Conservation (phyloP, 2,329 filamentous ascomycete species). For the Trichoderma endophyticum region DNA sequence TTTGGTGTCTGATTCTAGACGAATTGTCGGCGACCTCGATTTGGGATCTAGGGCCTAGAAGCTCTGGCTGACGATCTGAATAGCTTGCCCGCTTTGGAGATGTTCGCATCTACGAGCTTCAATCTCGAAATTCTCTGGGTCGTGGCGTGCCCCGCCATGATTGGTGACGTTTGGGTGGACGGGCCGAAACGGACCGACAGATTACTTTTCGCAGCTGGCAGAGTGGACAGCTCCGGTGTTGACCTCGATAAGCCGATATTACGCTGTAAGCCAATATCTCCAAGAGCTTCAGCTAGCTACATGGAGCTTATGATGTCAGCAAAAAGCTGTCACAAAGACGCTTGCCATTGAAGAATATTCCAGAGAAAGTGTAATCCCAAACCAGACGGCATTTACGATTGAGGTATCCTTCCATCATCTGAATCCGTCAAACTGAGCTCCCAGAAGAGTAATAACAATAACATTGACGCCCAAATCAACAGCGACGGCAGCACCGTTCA, state of each 20-base stretch:
- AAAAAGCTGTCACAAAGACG: background rate
- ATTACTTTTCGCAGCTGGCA: background rate
- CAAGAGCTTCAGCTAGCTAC: background rate
- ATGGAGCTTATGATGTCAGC: background rate
- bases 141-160: slow-evolving; percentile 12
- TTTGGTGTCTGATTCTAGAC: background rate
- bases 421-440: background rate
- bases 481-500: background rate
- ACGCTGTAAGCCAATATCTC: background rate
- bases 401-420: background rate
- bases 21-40: background rate
- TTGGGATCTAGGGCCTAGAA: background rate
- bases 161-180: background rate
- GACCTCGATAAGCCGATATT: background rate
- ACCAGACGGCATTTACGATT: background rate
- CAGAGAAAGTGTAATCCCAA: background rate
- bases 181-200: slow-evolving; percentile 4
- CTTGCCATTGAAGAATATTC: background rate
- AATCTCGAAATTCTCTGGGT: slow-evolving; percentile 10
- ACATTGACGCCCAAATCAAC: background rate
- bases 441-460: background rate
- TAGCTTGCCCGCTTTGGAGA: background rate
- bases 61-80: background rate
- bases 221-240: no score
- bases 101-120: background rate